phyloP scores from a whole-genome alignment of 306 rosid genomes.

The Cucumis cinereus region DNA sequence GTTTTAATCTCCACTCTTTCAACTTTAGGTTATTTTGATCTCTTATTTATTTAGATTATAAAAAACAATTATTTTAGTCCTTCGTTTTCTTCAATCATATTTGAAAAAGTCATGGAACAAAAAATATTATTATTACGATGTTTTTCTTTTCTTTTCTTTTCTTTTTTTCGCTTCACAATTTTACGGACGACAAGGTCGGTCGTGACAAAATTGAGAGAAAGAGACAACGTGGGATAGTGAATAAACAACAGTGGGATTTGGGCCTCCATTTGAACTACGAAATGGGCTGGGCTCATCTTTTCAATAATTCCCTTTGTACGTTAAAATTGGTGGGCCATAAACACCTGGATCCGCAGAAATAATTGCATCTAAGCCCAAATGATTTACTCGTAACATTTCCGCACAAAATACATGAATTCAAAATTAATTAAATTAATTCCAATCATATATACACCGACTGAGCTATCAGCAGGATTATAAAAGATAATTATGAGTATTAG shows the following conservation, averaged over 20 bases:
- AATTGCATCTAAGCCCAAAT: neutral
- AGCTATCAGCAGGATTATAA: neutral
- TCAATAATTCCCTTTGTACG: neutral
- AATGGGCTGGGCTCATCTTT: conserved; percentile 7
- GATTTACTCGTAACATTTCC: neutral
- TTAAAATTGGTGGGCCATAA: neutral
- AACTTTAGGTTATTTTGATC: no score
- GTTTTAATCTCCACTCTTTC: no score
- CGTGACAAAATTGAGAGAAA: conserved; percentile 5
- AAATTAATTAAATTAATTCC: neutral
- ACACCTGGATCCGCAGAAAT: neutral
- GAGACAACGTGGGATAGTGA: neutral
- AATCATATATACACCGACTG: neutral
- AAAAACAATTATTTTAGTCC: no score
- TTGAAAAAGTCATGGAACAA: no score
- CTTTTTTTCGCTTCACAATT: neutral
- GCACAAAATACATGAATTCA: neutral
- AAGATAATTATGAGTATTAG: neutral
- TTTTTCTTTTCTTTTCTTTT: neutral
- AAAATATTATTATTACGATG: neutral
- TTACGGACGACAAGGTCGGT: neutral
- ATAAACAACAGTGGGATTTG: neutral
- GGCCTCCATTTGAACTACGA: neutral
- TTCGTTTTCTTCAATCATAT: no score
- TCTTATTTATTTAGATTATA: no score